These are phyloP conservation scores for Aspergillus transmontanensis DNA, from an alignment of 2,329 filamentous ascomycete genomes.

Conservation along the genomic window DNA sequence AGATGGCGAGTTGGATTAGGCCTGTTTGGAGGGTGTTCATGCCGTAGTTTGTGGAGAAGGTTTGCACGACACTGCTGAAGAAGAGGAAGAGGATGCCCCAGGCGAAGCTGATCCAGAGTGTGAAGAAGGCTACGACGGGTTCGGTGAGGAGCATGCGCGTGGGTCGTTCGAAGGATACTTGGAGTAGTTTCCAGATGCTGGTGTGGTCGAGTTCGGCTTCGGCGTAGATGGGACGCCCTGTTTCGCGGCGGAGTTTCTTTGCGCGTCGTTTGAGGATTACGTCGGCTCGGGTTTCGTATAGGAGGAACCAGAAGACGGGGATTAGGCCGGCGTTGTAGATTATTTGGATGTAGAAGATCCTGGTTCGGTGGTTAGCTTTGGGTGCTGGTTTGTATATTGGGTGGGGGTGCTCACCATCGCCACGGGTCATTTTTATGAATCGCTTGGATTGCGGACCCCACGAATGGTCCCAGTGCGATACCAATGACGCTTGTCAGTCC, in stretches of 20 bases:
- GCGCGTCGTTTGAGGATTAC: slow-evolving; percentile 46
- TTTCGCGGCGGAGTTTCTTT: slow-evolving; percentile 40
- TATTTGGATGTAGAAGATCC: slow-evolving; percentile 48
- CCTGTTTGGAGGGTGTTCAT: slow-evolving; percentile 40
- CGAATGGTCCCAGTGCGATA: slow-evolving; percentile 48
- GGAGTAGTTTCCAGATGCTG: slow-evolving; percentile 31
- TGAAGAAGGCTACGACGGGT: slow-evolving; percentile 47
- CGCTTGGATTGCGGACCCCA: slow-evolving; percentile 43
- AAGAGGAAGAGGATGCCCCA: slow-evolving; percentile 50
- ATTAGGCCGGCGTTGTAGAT: slow-evolving; percentile 46
- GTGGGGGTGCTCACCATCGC: slow-evolving; percentile 36
- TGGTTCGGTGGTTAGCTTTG: no score
- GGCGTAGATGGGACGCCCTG: slow-evolving; percentile 32
- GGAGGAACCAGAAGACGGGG: slow-evolving; percentile 44
- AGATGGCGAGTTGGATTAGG: slow-evolving; percentile 46
- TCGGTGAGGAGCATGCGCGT: slow-evolving; percentile 45
- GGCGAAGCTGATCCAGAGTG: slow-evolving; percentile 48
- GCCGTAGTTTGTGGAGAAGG: slow-evolving; percentile 41
- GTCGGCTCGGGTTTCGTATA: slow-evolving; percentile 47
- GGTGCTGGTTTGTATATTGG: no score
- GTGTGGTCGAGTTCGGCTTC: slow-evolving; percentile 27
- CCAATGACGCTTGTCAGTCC: slow-evolving; percentile 48
- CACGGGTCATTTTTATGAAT: slow-evolving; percentile 38
- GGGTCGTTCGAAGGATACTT: slow-evolving; percentile 44
- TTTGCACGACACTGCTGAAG: slow-evolving; percentile 45